A percentile compares a stretch with the other conserved stretches of the same genome.
Conservation (phyloP, 2,329 filamentous ascomycete genomes). For the Phialophora verrucosa region DNA sequence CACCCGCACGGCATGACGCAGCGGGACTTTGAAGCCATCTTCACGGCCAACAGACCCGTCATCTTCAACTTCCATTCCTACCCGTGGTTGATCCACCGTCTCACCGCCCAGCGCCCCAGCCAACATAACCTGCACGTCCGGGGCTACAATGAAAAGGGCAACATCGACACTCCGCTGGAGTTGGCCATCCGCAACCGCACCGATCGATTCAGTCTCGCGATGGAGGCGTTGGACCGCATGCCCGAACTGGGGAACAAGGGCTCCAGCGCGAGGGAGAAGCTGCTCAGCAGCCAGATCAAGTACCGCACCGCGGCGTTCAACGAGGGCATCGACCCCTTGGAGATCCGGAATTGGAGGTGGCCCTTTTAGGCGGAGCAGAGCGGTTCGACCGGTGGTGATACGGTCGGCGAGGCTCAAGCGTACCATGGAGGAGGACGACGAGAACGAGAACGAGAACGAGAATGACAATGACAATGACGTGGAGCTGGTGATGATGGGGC, state of each 20-base stretch:
- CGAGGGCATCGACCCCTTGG: conserved; percentile 70
- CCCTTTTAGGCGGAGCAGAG: conserved; percentile 45
- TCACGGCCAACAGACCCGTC: conserved; percentile 73
- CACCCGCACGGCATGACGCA: conserved; percentile 76
- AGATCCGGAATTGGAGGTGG: conserved; percentile 72
- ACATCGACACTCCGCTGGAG: conserved; percentile 81
- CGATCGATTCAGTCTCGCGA: conserved; percentile 76
- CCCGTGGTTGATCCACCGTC: conserved; percentile 77
- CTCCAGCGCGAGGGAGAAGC: conserved; percentile 64
- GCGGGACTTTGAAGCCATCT: conserved; percentile 69
- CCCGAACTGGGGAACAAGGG: conserved; percentile 67
- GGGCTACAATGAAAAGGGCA: conserved; percentile 82
- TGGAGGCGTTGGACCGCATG: conserved; percentile 75
- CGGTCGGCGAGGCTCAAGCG: background rate
- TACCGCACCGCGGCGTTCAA: conserved; percentile 71
- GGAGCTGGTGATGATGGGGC: background rate
- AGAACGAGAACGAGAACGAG: background rate
- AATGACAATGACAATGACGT: background rate
- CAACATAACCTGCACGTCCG: conserved; percentile 72
- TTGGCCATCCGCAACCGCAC: conserved; percentile 78
- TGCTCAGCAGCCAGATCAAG: conserved; percentile 68
- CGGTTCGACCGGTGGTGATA: background rate
- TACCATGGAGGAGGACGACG: background rate
- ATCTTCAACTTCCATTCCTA: conserved; percentile 88
- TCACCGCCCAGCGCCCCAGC: conserved; percentile 76